Base-by-base conservation (phyloP, 1,284 basidiomycete species). In the Rhodotorula sp. region DNA sequence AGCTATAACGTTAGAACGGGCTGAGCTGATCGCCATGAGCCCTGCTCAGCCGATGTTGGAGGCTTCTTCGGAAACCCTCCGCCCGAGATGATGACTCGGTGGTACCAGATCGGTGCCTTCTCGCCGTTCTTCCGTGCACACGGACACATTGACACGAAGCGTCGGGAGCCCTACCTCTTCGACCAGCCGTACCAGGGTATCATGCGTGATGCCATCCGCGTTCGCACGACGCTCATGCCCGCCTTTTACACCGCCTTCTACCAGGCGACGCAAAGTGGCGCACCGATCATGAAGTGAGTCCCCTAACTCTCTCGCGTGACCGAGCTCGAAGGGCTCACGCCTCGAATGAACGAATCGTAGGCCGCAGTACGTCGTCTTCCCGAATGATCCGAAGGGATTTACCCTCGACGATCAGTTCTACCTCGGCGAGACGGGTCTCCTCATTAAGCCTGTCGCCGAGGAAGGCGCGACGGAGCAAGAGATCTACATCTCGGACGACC, bases 61-160 rank as follows among this genome's bases (percentile, higher is more conserved):
- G 95, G 95, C 24, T 99, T 98, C 88, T 99, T 99, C 79, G 95
- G 95, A 60, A 96, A 99, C 81, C 95, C 96, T 0, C 86, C 89
- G 53, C 85, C 89, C 1, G 95, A 99, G 79, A 93, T 98, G 87
- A 88, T 99, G 44, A 89, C 95, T 14, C 86, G 96, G 51, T 99
- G 95, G 95, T 98, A 99, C 79, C 93, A 93, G 83, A 89, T 95
- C 49, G 96, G 95, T 42, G 88, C 89, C 18, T 96, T 98, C 81
- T 89, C 89, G 74, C 95, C 95, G 6, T 99, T 99, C 87, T 95
- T 99, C 89, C 88, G 95, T 64, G 95, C 95, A 0, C 96, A 99
- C 81, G 96, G 95, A 29, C 95, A 98, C 81, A 90, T 97, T 77
- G 96, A 99, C 81, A 96, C 95, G 56, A 99, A 98, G 83, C 88